These are phyloP conservation scores for Venturia effusa DNA, from an alignment of 2,329 filamentous ascomycete genomes.

Conservation along the genomic window DNA sequence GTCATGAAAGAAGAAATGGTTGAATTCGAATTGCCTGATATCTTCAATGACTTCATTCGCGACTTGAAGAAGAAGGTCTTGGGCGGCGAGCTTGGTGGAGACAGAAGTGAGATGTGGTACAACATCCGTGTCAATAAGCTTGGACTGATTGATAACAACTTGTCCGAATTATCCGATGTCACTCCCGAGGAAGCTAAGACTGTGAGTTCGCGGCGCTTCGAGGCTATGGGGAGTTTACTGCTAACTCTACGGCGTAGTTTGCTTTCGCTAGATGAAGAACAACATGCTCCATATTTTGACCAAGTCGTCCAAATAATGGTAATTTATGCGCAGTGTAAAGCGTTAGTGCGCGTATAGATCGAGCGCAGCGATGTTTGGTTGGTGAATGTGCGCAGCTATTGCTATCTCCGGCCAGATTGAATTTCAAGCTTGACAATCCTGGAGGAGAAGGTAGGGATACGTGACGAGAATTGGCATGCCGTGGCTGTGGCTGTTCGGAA, in stretches of 20 bases:
- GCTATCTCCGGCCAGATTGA: neutral
- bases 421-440: neutral
- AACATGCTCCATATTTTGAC: neutral
- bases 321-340: neutral
- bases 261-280: neutral
- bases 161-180: constrained; percentile 54
- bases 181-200: constrained; percentile 56
- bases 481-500: neutral
- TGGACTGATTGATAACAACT: constrained; percentile 58
- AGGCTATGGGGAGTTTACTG: neutral
- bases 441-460: no score
- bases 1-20: constrained; percentile 70
- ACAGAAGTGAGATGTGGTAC: constrained; percentile 76
- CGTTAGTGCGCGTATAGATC: neutral
- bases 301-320: neutral
- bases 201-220: constrained; percentile 11
- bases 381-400: neutral
- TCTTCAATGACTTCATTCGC: constrained; percentile 66
- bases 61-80: constrained; percentile 64
- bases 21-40: constrained; percentile 59
- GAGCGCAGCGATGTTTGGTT: neutral
- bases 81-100: constrained; percentile 59
- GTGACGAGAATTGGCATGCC: no score
- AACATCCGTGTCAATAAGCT: constrained; percentile 54
- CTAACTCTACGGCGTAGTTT: neutral